phyloP scores from a whole-genome alignment of 441 rosid genomes.

The Gossypium schwendimanii region DNA sequence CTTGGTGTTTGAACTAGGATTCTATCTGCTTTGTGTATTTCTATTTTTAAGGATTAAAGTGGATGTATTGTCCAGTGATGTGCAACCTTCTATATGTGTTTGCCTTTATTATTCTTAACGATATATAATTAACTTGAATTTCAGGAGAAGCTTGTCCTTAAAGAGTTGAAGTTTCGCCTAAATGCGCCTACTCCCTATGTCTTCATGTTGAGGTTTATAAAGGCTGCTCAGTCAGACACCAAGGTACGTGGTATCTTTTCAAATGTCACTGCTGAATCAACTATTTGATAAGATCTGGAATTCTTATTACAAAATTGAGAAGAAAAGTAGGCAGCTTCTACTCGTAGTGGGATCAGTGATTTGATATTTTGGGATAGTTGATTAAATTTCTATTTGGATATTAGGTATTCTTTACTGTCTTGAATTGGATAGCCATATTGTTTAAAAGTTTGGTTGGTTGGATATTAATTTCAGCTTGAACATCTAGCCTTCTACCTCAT shows the following conservation, averaged over 20 bases:
- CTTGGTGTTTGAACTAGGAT: background rate
- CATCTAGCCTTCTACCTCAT: conserved; percentile 78
- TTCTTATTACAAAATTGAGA: background rate
- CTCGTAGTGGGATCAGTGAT: background rate
- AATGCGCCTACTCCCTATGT: conserved; percentile 83
- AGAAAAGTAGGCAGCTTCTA: background rate
- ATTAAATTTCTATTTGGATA: background rate
- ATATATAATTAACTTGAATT: conserved; percentile 16
- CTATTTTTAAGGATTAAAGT: background rate
- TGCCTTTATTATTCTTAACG: background rate
- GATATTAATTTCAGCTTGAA: conserved; percentile 51
- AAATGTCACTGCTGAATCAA: background rate
- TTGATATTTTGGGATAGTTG: background rate
- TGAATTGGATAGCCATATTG: background rate
- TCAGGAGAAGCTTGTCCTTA: conserved; percentile 77
- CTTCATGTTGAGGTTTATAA: conserved; percentile 87
- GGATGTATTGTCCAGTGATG: background rate
- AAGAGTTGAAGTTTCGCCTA: conserved; percentile 70
- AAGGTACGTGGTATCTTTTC: conserved; percentile 35
- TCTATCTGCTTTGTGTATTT: background rate
- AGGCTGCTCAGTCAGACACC: conserved; percentile 75
- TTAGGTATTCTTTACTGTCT: background rate
- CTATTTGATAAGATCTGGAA: background rate
- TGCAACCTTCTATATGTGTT: background rate
- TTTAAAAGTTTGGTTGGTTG: background rate